Base-by-base conservation (phyloP, 169 alveolate species). In the Eimeria necatrix region DNA sequence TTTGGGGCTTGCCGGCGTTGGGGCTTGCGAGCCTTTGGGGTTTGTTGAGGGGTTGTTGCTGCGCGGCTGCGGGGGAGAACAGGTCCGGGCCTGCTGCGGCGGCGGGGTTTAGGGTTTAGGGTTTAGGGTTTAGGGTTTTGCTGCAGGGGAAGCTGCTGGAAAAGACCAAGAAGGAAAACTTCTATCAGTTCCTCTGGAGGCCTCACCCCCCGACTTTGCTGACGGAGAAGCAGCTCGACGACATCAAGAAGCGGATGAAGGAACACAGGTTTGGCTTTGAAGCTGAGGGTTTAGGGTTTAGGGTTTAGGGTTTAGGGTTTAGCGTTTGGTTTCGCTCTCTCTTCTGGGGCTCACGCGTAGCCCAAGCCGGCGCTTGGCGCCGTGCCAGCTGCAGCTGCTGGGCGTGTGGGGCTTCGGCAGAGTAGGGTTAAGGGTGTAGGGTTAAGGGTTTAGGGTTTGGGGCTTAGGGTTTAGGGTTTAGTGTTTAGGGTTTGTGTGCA, bases 151-250 rank as follows among this genome's bases (percentile, higher is more conserved):
- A 97, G 93, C 96, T 97, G 91, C 93, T 97, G 87, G 96, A 97
- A 70, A 96, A 96, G 91, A 87, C 96, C 14, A 95, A 97, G 95
- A 95, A 97, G 93, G 98, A 98, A 56, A 94, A 97, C 86, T 97
- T 98, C 90, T 97, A 96, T 96, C 97, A 97, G 94, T 97, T 98
- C 85, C 95, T 97, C 22, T 98, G 98, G 97, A 86, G 99, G 89
- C 99, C 99, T 9, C 99, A 98, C 59, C 99, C 99, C 6, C 97
- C 98, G 26, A 95, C 98, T 2, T 94, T 98, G 52, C 76, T 98
- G 91, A 95, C 97, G 59, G 96, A 91, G 84, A 95, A 96, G 70
- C 97, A 97, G 90, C 95, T 97, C 64, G 98, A 97, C 48, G 98
- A 97, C 48, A 97, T 98, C 74, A 97, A 97, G 95, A 98, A 96